These are phyloP conservation scores for Fraxinus excelsior DNA, from an alignment of 257 asterid species.

Conservation along the genomic window DNA sequence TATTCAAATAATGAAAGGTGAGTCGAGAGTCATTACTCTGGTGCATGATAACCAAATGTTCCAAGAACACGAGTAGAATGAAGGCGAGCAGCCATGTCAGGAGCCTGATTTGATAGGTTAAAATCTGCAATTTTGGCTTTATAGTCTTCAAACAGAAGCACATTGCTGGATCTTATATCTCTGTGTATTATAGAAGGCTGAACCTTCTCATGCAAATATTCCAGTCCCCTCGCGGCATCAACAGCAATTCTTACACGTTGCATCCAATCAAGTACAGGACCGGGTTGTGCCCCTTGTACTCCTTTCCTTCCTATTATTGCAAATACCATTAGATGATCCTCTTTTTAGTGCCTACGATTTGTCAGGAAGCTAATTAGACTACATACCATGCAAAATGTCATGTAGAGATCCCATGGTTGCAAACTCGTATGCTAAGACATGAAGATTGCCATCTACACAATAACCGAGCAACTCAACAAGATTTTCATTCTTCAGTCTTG, in stretches of 20 bases:
- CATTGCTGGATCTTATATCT: conserved; percentile 30
- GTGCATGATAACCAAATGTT: conserved; percentile 69
- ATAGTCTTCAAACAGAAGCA: conserved; percentile 32
- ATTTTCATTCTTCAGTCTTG: conserved; percentile 89
- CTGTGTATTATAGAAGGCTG: conserved; percentile 21
- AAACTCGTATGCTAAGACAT: conserved; percentile 89
- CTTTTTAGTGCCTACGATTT: conserved; percentile 1
- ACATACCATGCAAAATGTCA: conserved; percentile 89
- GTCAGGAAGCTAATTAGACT: conserved; percentile 21
- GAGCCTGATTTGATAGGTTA: conserved; percentile 46
- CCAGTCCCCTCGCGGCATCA: conserved; percentile 24
- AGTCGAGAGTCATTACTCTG: conserved; percentile 24
- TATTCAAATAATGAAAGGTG: not conserved
- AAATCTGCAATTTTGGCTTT: conserved; percentile 33
- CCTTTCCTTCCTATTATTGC: conserved; percentile 61
- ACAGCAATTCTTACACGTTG: conserved; percentile 27
- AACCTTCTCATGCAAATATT: conserved; percentile 21
- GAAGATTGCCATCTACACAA: conserved; percentile 88
- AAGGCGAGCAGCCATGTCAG: conserved; percentile 74
- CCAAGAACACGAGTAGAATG: conserved; percentile 67
- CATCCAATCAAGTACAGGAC: conserved; percentile 52
- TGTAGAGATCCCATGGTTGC: conserved; percentile 99
- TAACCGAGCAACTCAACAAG: conserved; percentile 90
- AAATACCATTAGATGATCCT: not conserved
- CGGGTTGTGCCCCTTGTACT: conserved; percentile 68